A percentile compares a stretch with the other conserved stretches of the same genome.
These are phyloP conservation scores for Candida manassasensis DNA, from an alignment of 805 yeast genomes.

Conservation along the genomic window DNA sequence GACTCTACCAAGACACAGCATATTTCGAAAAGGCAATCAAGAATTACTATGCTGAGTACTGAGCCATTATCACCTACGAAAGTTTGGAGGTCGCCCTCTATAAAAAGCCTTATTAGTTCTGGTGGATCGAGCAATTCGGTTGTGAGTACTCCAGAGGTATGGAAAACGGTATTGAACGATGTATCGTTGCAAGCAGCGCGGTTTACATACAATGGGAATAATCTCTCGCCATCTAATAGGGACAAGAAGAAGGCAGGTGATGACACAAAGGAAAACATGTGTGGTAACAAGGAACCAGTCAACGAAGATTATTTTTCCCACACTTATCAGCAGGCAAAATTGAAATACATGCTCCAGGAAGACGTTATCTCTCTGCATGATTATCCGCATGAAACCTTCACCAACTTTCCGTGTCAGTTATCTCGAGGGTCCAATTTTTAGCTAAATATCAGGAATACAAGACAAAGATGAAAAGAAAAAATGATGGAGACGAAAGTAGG, in stretches of 20 bases:
- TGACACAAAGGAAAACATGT: background rate
- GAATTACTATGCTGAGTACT: background rate
- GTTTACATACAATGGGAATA: no score
- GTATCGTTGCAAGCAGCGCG: constrained; percentile 34
- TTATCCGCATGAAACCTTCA: background rate
- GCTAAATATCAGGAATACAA: no score
- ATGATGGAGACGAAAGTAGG: no score
- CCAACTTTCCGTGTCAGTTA: background rate
- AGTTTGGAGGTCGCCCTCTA: background rate
- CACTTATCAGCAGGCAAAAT: constrained; percentile 1
- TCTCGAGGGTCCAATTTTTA: background rate
- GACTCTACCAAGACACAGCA: constrained; percentile 2
- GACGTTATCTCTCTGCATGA: background rate
- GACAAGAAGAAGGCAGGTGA: background rate
- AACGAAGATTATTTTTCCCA: background rate
- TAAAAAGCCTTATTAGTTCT: background rate
- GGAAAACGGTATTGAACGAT: constrained; percentile 31
- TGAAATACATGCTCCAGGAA: background rate
- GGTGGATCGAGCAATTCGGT: background rate
- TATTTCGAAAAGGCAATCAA: background rate
- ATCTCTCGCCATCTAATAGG: no score
- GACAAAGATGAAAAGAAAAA: no score
- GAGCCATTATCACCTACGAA: background rate
- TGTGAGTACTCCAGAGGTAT: constrained; percentile 10
- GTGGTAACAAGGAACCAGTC: background rate